Base-by-base conservation (phyloP, 345 rosid genomes). In the Ceriops decandra region DNA sequence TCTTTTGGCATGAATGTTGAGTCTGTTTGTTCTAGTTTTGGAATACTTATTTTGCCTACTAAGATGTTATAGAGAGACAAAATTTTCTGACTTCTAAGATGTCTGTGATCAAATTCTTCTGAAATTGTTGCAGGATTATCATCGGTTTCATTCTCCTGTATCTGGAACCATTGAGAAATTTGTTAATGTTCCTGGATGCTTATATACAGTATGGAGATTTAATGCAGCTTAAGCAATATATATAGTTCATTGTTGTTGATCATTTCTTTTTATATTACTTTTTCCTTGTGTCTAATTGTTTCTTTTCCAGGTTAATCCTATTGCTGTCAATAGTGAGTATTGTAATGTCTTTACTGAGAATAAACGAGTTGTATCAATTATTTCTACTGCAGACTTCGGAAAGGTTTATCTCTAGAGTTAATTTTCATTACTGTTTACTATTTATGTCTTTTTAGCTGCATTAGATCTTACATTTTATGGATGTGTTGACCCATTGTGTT, bases 321-420 rank as follows among this genome's bases (percentile, higher is more conserved):
- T 93, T 47, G 98, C 98, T 21, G 93, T 93, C 51, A 90, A 93
- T 70, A 90, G 98, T 82, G 86, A 87, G 76, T 93, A 93, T 46
- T 93, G 98, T 76, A 93, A 93, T 68, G 98, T 93, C 62, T 90
- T 93, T 79, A 88, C 98, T 0, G 97, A 93, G 81, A 93, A 93
- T 64, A 90, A 90, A 82, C 83, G 98, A 6, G 88, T 73, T 10
- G 85, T 88, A 64, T 82, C 86, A 28, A 77, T 90, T 67, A 89
- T 93, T 72, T 84, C 93, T 49, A 86, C 97, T 57, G 61, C 57
- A n/a, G 82, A 87, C 56, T 93, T 90, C 64, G 93, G 98, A 78
- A 89, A 90, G 96, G 98, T 93, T 64, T 30, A 81, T 77, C 62
- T 22, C 63, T 66, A 15, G 28, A 26, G 16, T 52, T 59, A 22